Base-by-base conservation (phyloP, 352 stramenopile species). In the Thraustochytrium sp. region DNA sequence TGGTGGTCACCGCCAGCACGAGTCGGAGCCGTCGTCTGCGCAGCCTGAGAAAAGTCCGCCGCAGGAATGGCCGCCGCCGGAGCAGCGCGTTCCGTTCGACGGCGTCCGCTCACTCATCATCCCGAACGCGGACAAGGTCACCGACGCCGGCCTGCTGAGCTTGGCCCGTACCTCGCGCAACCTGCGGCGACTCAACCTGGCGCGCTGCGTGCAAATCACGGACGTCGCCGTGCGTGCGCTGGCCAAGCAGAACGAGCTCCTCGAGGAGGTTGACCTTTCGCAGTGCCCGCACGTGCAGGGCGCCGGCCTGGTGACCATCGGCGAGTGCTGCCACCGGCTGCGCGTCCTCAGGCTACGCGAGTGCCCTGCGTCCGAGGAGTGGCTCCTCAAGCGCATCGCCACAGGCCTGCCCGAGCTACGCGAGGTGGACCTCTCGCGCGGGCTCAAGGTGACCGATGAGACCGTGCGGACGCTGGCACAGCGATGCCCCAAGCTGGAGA, bases 391-490 rank as follows among this genome's bases (percentile, higher is more conserved):
- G 42, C 42, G 65, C 34, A 77, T 77, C 34, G 65, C 65, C 40
- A 77, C 65, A 4, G 65, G 65, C 8, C 46, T 77, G 18, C 65
- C 65, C 46, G 65, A 77, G 49, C 65, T 77, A 5, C 65, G 65
- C 29, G 65, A 77, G 46, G 64, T 77, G 23, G 65, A 77, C 26
- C 65, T 77, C 46, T 77, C 65, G 11, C 23, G 49, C 23, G 23
- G 13, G 13, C 2, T 62, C 65, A 77, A 89, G 82, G 86, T 95
- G 4, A 95, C 91, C 0, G 94, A 97, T 84, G 85, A 90, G 23
- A 88, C 94, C 23, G 86, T 97, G 40, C 88, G 91, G 23, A 85
- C 89, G 2, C 85, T 97, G 2, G 89, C 90, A 0, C 88, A 92
- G 42, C 87, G 87, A 18, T 95, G 92, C 59, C 78, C 34, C 18